Percentiles rank a stretch among this genome's conserved stretches.
Evolutionary conservation across 306 rosid species (phyloP).

Genomic region (Cercis canadensis): DNA sequence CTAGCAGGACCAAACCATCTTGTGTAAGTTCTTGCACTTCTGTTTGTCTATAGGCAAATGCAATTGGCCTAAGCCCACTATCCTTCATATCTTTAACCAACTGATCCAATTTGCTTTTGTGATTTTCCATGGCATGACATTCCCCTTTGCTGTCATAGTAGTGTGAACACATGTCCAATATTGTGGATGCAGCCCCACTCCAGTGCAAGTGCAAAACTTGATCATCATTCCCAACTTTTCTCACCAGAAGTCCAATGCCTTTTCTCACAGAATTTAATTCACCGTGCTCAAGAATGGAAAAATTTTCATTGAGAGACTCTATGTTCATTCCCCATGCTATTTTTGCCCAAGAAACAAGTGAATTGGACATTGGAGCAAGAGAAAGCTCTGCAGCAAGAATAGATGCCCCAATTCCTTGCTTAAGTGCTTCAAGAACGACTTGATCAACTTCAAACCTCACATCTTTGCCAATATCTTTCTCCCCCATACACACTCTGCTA

Average conservation of each 20-base stretch:
- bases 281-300: slow-evolving; percentile 20
- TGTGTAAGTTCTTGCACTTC: slow-evolving; percentile 38
- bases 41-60: slow-evolving; percentile 57
- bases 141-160: slow-evolving; percentile 52
- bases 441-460: slow-evolving; percentile 3
- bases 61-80: slow-evolving; percentile 56
- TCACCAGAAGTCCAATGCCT: slow-evolving; percentile 42
- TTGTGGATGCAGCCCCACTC: slow-evolving; percentile 59
- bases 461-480: slow-evolving; percentile 38
- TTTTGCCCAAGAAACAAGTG: slow-evolving; percentile 41
- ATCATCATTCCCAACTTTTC: slow-evolving; percentile 22
- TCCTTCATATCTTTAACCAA: slow-evolving; percentile 49
- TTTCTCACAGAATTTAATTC: slow-evolving; percentile 37
- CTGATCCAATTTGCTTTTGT: slow-evolving; percentile 31
- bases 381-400: slow-evolving; percentile 29
- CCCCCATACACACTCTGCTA: slow-evolving; percentile 50
- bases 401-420: slow-evolving; percentile 48
- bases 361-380: slow-evolving; percentile 13
- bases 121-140: slow-evolving; percentile 41
- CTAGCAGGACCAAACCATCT: slow-evolving; percentile 56
- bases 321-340: slow-evolving; percentile 11
- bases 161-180: slow-evolving; percentile 61
- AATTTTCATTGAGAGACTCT: neutral
- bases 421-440: slow-evolving; percentile 37
- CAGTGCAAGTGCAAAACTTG: slow-evolving; percentile 51